These are phyloP conservation scores for Daldinia caldariorum DNA, from an alignment of 495 filamentous ascomycete genomes.

Conservation along the genomic window DNA sequence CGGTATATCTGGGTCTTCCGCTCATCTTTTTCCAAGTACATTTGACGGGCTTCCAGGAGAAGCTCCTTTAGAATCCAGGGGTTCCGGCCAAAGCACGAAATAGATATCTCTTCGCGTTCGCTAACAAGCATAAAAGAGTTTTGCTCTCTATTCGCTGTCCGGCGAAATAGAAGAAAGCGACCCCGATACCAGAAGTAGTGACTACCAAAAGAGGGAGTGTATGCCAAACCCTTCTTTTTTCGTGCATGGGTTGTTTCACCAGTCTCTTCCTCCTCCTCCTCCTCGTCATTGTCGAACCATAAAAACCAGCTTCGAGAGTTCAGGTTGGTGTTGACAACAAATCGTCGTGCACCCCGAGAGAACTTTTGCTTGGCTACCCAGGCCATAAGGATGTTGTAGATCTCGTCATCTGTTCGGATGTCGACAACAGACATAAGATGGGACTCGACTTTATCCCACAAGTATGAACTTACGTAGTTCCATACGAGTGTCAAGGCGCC, in stretches of 20 bases:
- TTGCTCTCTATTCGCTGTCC: slow-evolving; percentile 51
- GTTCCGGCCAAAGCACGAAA: slow-evolving; percentile 73
- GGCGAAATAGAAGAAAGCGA: slow-evolving; percentile 64
- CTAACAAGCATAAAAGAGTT: slow-evolving; percentile 45
- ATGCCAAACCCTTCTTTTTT: slow-evolving; percentile 69
- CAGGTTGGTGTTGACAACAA: slow-evolving; percentile 69
- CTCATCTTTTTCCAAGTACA: slow-evolving; percentile 67
- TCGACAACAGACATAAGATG: slow-evolving; percentile 69
- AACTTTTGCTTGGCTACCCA: slow-evolving; percentile 73
- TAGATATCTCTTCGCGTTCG: slow-evolving; percentile 67
- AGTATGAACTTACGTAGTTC: slow-evolving; percentile 60
- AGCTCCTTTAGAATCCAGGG: slow-evolving; percentile 72
- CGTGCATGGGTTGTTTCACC: slow-evolving; percentile 42
- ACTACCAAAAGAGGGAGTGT: slow-evolving; percentile 70
- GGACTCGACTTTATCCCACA: slow-evolving; percentile 55
- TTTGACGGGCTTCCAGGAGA: slow-evolving; percentile 68
- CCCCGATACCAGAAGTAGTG: slow-evolving; percentile 74
- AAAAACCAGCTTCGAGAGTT: slow-evolving; percentile 60
- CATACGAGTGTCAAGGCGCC: slow-evolving; percentile 61
- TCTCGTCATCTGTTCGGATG: slow-evolving; percentile 72
- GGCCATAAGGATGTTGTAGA: slow-evolving; percentile 74
- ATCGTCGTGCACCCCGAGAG: slow-evolving; percentile 64
- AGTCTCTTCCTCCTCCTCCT: slow-evolving; percentile 60
- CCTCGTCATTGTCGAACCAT: slow-evolving; percentile 52
- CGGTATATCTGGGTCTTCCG: slow-evolving; percentile 74